These are phyloP conservation scores for Przewalskia tangutica DNA, from an alignment of 257 asterid species.

Conservation along the genomic window DNA sequence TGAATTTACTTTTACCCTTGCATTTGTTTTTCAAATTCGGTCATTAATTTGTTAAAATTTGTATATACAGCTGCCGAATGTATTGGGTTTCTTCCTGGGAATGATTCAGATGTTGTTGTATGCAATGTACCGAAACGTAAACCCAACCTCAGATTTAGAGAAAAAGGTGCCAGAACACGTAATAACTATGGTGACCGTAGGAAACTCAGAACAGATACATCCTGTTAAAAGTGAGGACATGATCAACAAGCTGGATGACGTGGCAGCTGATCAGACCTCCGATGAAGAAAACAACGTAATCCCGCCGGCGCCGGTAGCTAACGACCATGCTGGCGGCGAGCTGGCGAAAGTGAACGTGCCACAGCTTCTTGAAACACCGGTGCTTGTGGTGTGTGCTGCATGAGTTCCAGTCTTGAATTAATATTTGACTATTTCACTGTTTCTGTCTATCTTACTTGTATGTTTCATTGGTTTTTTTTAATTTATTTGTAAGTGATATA, in stretches of 20 bases:
- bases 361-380: conserved; percentile 15
- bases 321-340: background rate
- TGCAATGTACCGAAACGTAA: conserved; percentile 38
- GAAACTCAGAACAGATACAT: conserved; percentile 27
- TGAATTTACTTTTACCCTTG: background rate
- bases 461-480: background rate
- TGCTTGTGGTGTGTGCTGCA: conserved; percentile 31
- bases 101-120: conserved; percentile 55
- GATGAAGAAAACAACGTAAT: background rate
- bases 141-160: conserved; percentile 12
- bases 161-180: conserved; percentile 23
- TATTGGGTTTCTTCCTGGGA: conserved; percentile 64
- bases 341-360: background rate
- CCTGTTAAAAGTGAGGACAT: conserved; percentile 9
- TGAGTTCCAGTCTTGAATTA: conserved; percentile 6
- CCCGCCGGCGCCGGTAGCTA: background rate
- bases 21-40: background rate
- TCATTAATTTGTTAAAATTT: background rate
- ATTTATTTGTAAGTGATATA: background rate
- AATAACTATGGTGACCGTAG: conserved; percentile 26
- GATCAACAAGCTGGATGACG: background rate
- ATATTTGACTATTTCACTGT: background rate
- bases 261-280: background rate
- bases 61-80: conserved; percentile 48
- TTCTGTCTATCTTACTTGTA: background rate